These are phyloP conservation scores for Forsythia viridissima DNA, from an alignment of 257 asterid species.

Conservation along the genomic window DNA sequence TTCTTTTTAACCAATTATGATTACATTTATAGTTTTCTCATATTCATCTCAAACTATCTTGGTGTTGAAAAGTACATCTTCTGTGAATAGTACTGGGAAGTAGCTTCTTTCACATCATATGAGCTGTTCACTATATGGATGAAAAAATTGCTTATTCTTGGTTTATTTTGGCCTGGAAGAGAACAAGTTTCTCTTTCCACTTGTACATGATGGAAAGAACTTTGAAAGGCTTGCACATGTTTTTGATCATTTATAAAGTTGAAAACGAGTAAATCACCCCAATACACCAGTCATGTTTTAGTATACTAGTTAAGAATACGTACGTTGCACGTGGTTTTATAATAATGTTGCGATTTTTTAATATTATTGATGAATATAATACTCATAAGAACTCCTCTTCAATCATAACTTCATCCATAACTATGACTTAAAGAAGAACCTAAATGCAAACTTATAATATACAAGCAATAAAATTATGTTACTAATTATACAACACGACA, in stretches of 20 bases:
- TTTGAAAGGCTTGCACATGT: neutral
- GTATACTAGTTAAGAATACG: no score
- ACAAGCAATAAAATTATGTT: no score
- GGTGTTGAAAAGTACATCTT: neutral
- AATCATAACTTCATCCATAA: no score
- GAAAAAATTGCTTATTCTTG: neutral
- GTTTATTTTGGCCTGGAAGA: neutral
- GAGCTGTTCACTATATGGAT: neutral
- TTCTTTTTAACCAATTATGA: neutral
- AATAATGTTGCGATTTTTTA: no score
- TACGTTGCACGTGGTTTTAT: no score
- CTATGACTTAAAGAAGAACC: no score
- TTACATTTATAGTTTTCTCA: neutral
- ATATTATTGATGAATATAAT: no score
- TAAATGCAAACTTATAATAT: no score
- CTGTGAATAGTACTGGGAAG: neutral
- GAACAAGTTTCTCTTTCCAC: neutral
- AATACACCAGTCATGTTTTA: neutral
- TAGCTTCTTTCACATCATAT: neutral
- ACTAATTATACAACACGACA: no score
- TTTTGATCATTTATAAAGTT: neutral
- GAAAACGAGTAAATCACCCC: neutral
- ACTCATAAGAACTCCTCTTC: no score
- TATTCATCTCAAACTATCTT: neutral
- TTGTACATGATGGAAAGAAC: neutral